Evolutionary conservation across 2,329 filamentous ascomycete genomes (phyloP).

Genomic region (Botryotinia calthae): DNA sequence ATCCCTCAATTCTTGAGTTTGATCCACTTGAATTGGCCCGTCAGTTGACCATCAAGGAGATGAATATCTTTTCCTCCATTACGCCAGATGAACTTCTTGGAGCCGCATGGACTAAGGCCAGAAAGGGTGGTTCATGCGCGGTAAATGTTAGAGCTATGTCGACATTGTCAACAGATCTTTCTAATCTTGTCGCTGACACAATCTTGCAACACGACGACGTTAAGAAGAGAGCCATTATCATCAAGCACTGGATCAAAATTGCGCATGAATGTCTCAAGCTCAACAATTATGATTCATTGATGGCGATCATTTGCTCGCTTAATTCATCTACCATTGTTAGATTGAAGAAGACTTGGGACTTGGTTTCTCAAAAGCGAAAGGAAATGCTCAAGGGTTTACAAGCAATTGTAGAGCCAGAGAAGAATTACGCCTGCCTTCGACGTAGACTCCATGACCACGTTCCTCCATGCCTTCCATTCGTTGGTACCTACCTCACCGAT

Average conservation of each 20-base stretch:
- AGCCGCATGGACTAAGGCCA: constrained; percentile 82
- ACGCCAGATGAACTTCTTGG: constrained; percentile 87
- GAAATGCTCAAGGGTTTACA: constrained; percentile 75
- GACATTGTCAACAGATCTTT: constrained; percentile 84
- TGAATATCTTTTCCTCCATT: constrained; percentile 86
- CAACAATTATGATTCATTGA: constrained; percentile 93
- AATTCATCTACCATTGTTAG: constrained; percentile 90
- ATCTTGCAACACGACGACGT: constrained; percentile 85
- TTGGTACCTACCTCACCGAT: constrained; percentile 95
- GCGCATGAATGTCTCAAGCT: constrained; percentile 81
- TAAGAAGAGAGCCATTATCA: constrained; percentile 84
- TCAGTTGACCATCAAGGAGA: constrained; percentile 90
- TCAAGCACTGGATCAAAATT: constrained; percentile 99
- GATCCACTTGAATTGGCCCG: constrained; percentile 87
- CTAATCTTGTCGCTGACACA: constrained; percentile 88
- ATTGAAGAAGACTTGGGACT: constrained; percentile 87
- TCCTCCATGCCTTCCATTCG: constrained; percentile 89
- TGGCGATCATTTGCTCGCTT: constrained; percentile 94
- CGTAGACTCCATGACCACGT: constrained; percentile 80
- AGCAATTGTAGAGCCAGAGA: constrained; percentile 80
- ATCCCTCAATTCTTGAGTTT: constrained; percentile 80
- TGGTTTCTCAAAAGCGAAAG: constrained; percentile 80
- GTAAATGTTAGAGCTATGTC: constrained; percentile 95
- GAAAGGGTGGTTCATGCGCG: constrained; percentile 69
- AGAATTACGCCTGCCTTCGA: constrained; percentile 87